These are phyloP conservation scores for Blastocystis sp. DNA, from an alignment of 352 stramenopile genomes.

Conservation along the genomic window DNA sequence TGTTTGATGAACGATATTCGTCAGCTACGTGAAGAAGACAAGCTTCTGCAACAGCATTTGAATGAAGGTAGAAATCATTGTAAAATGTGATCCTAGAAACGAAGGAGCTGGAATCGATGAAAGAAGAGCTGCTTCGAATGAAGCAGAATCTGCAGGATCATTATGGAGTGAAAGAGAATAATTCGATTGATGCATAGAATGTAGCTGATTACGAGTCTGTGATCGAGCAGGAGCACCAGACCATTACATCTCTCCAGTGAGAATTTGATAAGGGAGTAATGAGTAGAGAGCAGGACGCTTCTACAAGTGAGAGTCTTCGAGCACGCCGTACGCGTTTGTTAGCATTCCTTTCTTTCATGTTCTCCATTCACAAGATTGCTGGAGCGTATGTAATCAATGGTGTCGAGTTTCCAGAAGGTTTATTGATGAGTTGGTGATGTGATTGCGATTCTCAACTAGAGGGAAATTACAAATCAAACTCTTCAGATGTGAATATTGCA, in stretches of 20 bases:
- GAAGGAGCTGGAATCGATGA: neutral
- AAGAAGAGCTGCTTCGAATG: neutral
- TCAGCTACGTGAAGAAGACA: constrained; percentile 25
- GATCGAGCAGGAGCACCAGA: neutral
- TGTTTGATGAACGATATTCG: constrained; percentile 28
- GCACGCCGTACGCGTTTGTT: constrained; percentile 43
- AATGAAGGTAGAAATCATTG: neutral
- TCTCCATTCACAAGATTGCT: neutral
- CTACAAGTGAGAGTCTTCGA: neutral
- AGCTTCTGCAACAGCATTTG: neutral
- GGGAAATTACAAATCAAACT: neutral
- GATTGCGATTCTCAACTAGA: neutral
- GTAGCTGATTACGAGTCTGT: constrained; percentile 19
- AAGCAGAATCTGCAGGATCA: neutral
- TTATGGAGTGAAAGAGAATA: neutral
- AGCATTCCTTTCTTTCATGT: constrained; percentile 51
- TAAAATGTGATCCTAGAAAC: neutral
- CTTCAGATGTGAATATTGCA: neutral
- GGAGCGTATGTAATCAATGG: neutral
- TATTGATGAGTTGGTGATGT: neutral
- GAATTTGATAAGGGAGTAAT: neutral
- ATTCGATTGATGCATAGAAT: neutral
- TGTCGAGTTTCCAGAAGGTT: neutral
- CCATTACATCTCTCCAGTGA: neutral
- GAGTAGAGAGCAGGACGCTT: neutral